phyloP scores from a whole-genome alignment of 306 rosid species.

The Gastrolobium bilobum region DNA sequence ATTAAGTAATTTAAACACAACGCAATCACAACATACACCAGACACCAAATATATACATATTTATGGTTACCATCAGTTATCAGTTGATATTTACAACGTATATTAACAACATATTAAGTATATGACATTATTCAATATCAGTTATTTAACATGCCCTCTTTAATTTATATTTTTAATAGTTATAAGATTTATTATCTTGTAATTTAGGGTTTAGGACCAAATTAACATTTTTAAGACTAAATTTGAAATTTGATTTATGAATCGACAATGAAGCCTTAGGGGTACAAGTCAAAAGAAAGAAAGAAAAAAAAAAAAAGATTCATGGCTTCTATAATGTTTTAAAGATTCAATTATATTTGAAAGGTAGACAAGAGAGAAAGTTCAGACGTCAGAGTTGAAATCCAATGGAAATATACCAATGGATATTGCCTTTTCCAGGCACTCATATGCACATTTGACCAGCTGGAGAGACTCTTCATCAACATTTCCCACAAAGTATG shows the following conservation, averaged over 20 bases:
- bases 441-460: slow-evolving; percentile 88
- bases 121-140: neutral
- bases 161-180: neutral
- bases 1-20: slow-evolving; percentile 14
- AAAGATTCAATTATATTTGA: neutral
- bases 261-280: neutral
- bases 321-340: neutral
- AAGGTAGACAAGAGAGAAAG: slow-evolving; percentile 11
- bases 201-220: neutral
- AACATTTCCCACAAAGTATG: slow-evolving; percentile 95
- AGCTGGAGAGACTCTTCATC: slow-evolving; percentile 83
- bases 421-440: slow-evolving; percentile 94
- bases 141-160: neutral
- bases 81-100: neutral
- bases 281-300: slow-evolving; percentile 10
- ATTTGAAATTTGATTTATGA: slow-evolving; percentile 28
- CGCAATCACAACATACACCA: slow-evolving; percentile 1
- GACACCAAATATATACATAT: slow-evolving; percentile 5
- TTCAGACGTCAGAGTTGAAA: slow-evolving; percentile 22
- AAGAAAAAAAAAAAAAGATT: neutral
- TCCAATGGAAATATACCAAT: slow-evolving; percentile 67
- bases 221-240: slow-evolving; percentile 4
- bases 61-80: neutral
- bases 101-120: neutral
- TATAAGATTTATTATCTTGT: neutral